Evolutionary conservation across 2,329 filamentous ascomycete species (phyloP), one percentile per base, ranked within the genome.

Genomic region (Pseudocercospora pini-densiflorae): DNA sequence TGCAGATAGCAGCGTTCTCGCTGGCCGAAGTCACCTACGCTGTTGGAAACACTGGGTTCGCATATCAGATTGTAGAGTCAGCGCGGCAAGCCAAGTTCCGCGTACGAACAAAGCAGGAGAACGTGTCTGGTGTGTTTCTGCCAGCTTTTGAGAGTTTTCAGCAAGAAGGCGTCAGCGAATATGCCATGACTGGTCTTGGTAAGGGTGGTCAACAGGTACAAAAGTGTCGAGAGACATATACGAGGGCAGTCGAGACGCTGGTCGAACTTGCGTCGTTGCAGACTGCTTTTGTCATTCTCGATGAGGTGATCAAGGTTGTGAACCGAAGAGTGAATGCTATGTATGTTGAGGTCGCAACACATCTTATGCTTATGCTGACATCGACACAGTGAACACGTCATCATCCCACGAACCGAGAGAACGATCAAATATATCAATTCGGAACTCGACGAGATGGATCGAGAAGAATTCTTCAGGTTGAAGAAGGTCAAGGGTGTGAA

Each of bases 341-440:
- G 90, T 93, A 82, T 80, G 88, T 71, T 27, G 23, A 21, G 5
- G 9, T 2, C 33, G n/a, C 0, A 40, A 12, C 10, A 40, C 55
- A 24, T 23, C 19, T 16, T 23, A 16, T 10, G 19, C n/a, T 19
- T 16, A 45, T 66, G 64, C 75, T 76, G 60, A 76, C 63, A 19
- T 21, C 9, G 51, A 36, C 16, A n/a, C 72, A 91, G 88, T 76
- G 92, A 95, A 80, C 92, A 96, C 79, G 92, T 99, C 74, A 98
- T 99, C 73, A 99, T 99, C 75, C 95, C 95, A 12, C 88, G 95
- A 72, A 99, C 95, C 14, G 95, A 99, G 79, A 99, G 98, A 77
- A 99, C 95, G n/a, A 99, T 99, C 84, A 97, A 97, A 82, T 99
- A 98, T 77, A 98, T 98, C 86, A 98, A 98, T 82, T 97, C 94